phyloP scores from a whole-genome alignment of 2,329 filamentous ascomycete species.

The Trichocomaceae sp. region DNA sequence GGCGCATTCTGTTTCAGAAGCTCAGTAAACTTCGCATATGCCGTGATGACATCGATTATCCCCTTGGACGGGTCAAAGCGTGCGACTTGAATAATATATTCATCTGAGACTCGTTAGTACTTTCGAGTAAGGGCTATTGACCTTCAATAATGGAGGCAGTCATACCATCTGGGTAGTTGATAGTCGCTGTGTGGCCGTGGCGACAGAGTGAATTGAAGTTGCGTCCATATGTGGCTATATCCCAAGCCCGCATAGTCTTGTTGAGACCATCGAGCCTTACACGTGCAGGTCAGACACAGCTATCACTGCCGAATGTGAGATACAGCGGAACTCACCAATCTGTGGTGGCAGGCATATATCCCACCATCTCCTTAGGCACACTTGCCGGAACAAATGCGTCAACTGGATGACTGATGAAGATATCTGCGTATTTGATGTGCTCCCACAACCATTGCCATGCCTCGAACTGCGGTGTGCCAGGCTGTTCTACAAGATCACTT shows the following conservation, averaged over 20 bases:
- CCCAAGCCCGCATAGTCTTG: constrained; percentile 32
- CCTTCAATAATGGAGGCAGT: constrained; percentile 20
- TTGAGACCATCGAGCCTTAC: constrained; percentile 35
- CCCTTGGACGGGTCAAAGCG: constrained; percentile 81
- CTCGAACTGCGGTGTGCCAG: constrained; percentile 61
- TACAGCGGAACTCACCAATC: constrained; percentile 58
- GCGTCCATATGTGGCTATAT: constrained; percentile 66
- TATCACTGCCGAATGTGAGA: constrained; percentile 70
- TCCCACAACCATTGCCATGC: constrained; percentile 72
- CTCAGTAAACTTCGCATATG: constrained; percentile 64
- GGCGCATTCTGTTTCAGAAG: constrained; percentile 48
- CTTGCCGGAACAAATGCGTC: constrained; percentile 64
- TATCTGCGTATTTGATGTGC: constrained; percentile 62
- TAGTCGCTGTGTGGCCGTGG: constrained; percentile 53
- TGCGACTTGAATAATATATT: constrained; percentile 74
- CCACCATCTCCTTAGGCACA: constrained; percentile 60
- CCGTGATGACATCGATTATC: constrained; percentile 67
- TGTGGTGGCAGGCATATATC: constrained; percentile 71
- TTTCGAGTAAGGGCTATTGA: constrained; percentile 32
- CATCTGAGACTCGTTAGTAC: constrained; percentile 36
- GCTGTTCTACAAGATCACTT: constrained; percentile 59
- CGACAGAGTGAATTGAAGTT: constrained; percentile 61
- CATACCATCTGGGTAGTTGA: constrained; percentile 36
- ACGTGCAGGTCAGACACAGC: constrained; percentile 23
- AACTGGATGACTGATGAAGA: constrained; percentile 79